A percentile compares a stretch with the other conserved stretches of the same genome.
These are phyloP conservation scores for Agastache rugosa DNA, from an alignment of 257 asterid species.

Conservation along the genomic window DNA sequence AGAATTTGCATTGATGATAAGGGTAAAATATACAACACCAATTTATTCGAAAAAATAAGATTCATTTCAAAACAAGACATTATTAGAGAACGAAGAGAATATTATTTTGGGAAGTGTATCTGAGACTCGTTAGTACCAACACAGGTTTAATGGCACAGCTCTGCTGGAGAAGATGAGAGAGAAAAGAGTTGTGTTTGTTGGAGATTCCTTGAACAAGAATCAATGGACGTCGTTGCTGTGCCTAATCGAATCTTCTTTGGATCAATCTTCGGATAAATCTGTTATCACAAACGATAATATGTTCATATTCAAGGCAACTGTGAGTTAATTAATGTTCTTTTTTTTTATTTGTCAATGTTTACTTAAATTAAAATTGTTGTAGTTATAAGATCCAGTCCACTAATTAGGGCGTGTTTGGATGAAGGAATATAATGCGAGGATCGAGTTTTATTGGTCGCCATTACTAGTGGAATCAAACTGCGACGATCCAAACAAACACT, in stretches of 20 bases:
- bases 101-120: too few species aligned
- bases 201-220: slow-evolving; percentile 71
- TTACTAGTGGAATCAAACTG: slow-evolving; percentile 65
- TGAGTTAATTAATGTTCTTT: slow-evolving; percentile 19
- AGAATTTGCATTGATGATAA: too few species aligned
- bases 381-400: too few species aligned
- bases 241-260: slow-evolving; percentile 46
- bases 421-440: slow-evolving; percentile 62
- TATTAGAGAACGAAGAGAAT: too few species aligned
- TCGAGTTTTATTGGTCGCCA: slow-evolving; percentile 72
- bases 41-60: too few species aligned
- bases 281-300: slow-evolving; percentile 22
- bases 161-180: slow-evolving; percentile 66
- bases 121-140: too few species aligned
- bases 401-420: background rate
- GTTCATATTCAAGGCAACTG: slow-evolving; percentile 38
- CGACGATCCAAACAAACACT: slow-evolving; percentile 53
- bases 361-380: too few species aligned
- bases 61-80: too few species aligned
- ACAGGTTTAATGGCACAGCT: slow-evolving; percentile 60
- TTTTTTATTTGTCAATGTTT: too few species aligned
- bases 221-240: slow-evolving; percentile 74
- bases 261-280: slow-evolving; percentile 28
- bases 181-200: slow-evolving; percentile 65
- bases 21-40: too few species aligned